Evolutionary conservation across 73 alveolate species (phyloP).

Genomic region (Paramecium primaurelia): DNA sequence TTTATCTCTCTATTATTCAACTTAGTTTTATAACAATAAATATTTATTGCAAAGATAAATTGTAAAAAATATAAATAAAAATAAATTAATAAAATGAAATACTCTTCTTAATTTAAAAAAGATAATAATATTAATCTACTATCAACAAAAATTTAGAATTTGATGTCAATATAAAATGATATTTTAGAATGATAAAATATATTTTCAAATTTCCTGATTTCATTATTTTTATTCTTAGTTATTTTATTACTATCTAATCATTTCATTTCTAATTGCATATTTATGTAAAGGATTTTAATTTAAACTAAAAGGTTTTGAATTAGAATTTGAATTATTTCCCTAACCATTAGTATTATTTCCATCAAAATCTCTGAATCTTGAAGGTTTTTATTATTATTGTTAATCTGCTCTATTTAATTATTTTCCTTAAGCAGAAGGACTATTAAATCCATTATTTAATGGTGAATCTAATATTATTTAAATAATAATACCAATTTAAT

Average conservation of each 20-base stretch:
- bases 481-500: background rate
- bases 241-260: background rate
- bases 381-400: background rate
- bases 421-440: background rate
- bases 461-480: background rate
- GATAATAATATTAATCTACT: too few relatives aligned
- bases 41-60: background rate
- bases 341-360: background rate
- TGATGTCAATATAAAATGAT: background rate
- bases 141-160: background rate
- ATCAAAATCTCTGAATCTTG: background rate
- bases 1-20: too few relatives aligned
- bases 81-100: too few relatives aligned
- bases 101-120: too few relatives aligned
- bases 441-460: background rate
- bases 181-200: background rate
- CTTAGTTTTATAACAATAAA: background rate
- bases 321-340: background rate
- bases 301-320: background rate
- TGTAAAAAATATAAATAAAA: too few relatives aligned
- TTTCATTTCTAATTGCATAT: constrained; percentile 39
- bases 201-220: background rate
- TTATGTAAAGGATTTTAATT: constrained; percentile 13
- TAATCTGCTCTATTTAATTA: background rate
- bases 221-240: background rate